These are phyloP conservation scores for Boletus vinaceobasis DNA, from an alignment of 768 basidiomycete species.

Conservation along the genomic window DNA sequence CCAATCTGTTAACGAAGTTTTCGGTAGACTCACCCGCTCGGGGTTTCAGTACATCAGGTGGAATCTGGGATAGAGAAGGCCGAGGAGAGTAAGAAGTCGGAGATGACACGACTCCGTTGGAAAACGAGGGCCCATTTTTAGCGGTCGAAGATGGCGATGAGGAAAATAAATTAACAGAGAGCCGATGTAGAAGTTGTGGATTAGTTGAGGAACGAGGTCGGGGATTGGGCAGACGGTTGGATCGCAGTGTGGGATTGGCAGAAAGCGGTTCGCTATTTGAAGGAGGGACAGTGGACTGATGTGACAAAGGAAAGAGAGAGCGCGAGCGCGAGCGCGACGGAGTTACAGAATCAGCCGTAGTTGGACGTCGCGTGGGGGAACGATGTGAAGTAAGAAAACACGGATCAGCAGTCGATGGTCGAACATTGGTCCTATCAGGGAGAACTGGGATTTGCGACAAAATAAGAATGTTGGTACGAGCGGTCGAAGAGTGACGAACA, in stretches of 20 bases:
- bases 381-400: constrained; percentile 14
- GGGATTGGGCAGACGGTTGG: constrained; percentile 34
- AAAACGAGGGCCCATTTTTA: constrained; percentile 11
- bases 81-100: constrained; percentile 41
- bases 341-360: constrained; percentile 41
- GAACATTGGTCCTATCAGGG: constrained; percentile 8
- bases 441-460: constrained; percentile 8
- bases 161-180: constrained; percentile 65
- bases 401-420: constrained; percentile 18
- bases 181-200: constrained; percentile 64
- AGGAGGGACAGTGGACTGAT: constrained; percentile 14
- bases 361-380: constrained; percentile 32
- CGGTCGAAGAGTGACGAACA: constrained; percentile 7
- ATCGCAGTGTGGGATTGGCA: constrained; percentile 7
- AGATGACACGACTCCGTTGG: constrained; percentile 16
- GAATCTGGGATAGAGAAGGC: constrained; percentile 41
- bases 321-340: constrained; percentile 33
- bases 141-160: constrained; percentile 37
- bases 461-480: constrained; percentile 10
- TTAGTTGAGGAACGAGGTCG: constrained; percentile 55
- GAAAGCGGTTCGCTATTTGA: constrained; percentile 4
- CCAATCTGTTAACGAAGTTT: constrained; percentile 63
- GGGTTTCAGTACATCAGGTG: constrained; percentile 50
- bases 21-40: constrained; percentile 65
- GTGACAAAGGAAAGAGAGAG: constrained; percentile 27